Evolutionary conservation across 2,329 filamentous ascomycete genomes (phyloP), one percentile per base, ranked within the genome.

Genomic region (Fusarium sp.): DNA sequence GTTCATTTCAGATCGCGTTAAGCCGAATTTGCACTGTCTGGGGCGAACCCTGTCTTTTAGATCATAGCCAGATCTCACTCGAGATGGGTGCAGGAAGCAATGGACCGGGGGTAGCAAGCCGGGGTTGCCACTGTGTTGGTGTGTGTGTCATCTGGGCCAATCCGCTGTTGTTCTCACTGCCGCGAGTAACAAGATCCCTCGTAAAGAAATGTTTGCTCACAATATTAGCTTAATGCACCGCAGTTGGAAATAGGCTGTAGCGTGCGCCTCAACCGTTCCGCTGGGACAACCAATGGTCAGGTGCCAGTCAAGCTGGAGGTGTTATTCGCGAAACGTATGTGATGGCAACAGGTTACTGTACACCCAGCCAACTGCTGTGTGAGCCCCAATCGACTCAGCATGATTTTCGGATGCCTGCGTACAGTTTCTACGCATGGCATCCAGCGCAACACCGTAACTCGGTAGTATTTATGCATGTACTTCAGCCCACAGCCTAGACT

Each of bases 1-100:
- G 36, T 42, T 51, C 62, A 69, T 62, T 62, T 63, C 34, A 73
- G 71, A 73, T 73, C 68, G 65, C 49, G 55, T 65, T 64, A 65
- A 56, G 20, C 65, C 56, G 23, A 57, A 56, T 54, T 64, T 51
- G 54, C 67, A 62, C 62, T 65, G 65, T 68, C 69, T 54, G 66
- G 71, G 62, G 55, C 61, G 48, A 67, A 54, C 69, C 70, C 63
- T 73, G 68, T 51, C 56, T 24, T 46, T 44, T 23, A 64, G 58
- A 73, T 68, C 71, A 70, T 42, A 52, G 51, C 42, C 38, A 63
- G 67, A 68, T 71, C 66, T 70, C 38, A 47, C 40, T 61, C 36
- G 50, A 64, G 49, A 55, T 63, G 56, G 48, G 21, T 56, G 59
- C 47, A 56, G 68, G 53, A 50, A 44, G 26, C 38, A 45, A 44